These are phyloP conservation scores for Vitis hybrid DNA, from an alignment of 177 flowering plant genomes.

Conservation along the genomic window DNA sequence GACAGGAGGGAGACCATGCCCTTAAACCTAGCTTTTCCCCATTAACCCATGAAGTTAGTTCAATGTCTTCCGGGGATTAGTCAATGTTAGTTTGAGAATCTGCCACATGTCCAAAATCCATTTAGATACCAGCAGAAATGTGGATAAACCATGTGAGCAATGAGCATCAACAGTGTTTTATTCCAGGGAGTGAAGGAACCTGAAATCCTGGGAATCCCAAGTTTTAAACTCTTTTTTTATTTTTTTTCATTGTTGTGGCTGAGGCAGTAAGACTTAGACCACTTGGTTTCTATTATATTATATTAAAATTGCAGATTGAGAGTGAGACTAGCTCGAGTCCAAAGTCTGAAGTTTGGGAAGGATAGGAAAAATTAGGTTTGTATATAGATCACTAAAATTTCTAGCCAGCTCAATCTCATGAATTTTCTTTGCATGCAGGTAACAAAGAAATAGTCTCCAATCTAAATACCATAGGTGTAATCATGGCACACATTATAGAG, in stretches of 20 bases:
- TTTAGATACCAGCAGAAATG: slow-evolving; percentile 14
- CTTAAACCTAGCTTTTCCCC: slow-evolving; percentile 24
- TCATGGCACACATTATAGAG: too few species aligned
- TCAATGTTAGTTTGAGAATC: slow-evolving; percentile 7
- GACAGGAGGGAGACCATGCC: slow-evolving; percentile 39
- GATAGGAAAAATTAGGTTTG: too few species aligned
- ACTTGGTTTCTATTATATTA: background rate
- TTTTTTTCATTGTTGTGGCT: background rate
- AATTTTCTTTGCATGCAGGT: too few species aligned
- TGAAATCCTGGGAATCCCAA: too few species aligned
- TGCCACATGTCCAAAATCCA: slow-evolving; percentile 33
- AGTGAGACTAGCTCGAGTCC: background rate
- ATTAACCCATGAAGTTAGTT: slow-evolving; percentile 10
- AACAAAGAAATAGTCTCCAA: too few species aligned
- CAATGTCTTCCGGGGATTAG: slow-evolving; percentile 2
- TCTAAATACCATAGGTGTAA: too few species aligned
- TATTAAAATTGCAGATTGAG: too few species aligned
- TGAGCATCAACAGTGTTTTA: slow-evolving; percentile 1
- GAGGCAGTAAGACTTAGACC: background rate
- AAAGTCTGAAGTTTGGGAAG: background rate
- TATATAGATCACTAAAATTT: too few species aligned
- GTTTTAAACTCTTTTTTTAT: too few species aligned
- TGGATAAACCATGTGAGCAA: slow-evolving; percentile 35
- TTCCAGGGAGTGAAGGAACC: background rate
- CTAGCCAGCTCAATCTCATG: too few species aligned